Conservation (phyloP, 192 early-diverging fungal species). For the Coemansia sp. region DNA sequence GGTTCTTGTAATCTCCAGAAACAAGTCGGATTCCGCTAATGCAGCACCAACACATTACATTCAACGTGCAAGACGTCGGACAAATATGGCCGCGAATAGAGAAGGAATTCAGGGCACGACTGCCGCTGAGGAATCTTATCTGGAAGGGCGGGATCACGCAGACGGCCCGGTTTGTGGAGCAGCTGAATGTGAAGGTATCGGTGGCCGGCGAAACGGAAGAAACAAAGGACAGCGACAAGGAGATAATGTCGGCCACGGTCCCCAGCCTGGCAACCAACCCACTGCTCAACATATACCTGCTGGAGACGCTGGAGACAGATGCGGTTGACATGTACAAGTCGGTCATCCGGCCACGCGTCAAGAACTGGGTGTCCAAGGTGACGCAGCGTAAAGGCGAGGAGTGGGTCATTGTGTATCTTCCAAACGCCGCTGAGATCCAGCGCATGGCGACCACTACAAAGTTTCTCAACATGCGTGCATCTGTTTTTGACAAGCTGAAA, state of each 20-base stretch:
- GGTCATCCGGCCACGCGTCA: conserved; percentile 36
- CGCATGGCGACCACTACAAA: conserved; percentile 36
- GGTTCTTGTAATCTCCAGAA: too few species aligned
- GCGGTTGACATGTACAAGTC: conserved; percentile 44
- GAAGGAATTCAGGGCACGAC: conserved; percentile 64
- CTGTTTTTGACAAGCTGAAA: conserved; percentile 83
- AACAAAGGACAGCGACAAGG: conserved; percentile 6
- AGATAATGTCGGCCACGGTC: conserved; percentile 4
- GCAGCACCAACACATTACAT: conserved; percentile 12
- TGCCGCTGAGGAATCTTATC: conserved; percentile 77
- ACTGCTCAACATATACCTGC: conserved; percentile 35
- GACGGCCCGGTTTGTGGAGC: conserved; percentile 61
- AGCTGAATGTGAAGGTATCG: conserved; percentile 60
- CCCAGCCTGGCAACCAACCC: conserved; percentile 10
- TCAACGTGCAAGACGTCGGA: conserved; percentile 25
- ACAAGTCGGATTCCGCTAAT: not conserved
- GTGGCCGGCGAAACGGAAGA: conserved; percentile 21
- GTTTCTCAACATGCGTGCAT: conserved; percentile 63
- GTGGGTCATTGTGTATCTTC: conserved; percentile 83
- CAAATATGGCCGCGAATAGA: conserved; percentile 63
- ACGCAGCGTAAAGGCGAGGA: conserved; percentile 61
- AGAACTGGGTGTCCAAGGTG: conserved; percentile 34
- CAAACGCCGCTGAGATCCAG: conserved; percentile 57
- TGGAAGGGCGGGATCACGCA: conserved; percentile 75
- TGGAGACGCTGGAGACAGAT: conserved; percentile 26